Evolutionary conservation across 202 grass and related monocot species (phyloP).

Genomic region (Setaria italica): DNA sequence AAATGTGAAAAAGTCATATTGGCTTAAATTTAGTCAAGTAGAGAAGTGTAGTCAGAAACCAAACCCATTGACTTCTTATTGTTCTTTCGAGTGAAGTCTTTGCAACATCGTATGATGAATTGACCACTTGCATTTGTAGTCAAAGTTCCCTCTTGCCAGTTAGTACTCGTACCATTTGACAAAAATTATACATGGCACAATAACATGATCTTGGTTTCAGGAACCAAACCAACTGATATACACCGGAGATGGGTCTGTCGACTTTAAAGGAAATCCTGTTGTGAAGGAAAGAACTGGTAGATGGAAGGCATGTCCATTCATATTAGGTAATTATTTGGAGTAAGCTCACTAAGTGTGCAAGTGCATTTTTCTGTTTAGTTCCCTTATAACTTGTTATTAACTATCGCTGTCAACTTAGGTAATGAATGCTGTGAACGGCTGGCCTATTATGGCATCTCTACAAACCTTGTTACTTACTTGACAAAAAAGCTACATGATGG

Average conservation of each 20-base stretch:
- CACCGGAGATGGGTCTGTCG: constrained; percentile 90
- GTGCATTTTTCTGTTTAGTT: constrained; percentile 29
- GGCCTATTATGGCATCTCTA: constrained; percentile 85
- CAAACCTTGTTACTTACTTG: constrained; percentile 90
- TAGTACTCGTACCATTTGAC: background rate
- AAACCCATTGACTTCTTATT: no score
- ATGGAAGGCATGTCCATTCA: constrained; percentile 93
- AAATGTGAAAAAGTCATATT: background rate
- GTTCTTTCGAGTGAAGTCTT: background rate
- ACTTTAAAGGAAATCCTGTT: constrained; percentile 71
- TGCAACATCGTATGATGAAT: background rate
- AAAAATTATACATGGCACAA: background rate
- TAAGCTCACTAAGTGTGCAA: background rate
- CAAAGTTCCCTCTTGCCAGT: background rate
- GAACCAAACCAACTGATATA: constrained; percentile 57
- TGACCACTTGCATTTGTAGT: background rate
- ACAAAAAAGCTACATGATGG: constrained; percentile 82
- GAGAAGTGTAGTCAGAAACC: no score
- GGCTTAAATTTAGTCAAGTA: background rate
- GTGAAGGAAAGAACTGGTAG: constrained; percentile 78
- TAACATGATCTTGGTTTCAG: constrained; percentile 48
- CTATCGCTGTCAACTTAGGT: constrained; percentile 54
- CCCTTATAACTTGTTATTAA: background rate
- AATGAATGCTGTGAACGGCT: constrained; percentile 89
- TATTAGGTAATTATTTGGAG: constrained; percentile 62